A percentile compares a stretch with the other conserved stretches of the same genome.
Conservation (phyloP, 1,284 basidiomycete genomes). For the Omphalotus olearius region DNA sequence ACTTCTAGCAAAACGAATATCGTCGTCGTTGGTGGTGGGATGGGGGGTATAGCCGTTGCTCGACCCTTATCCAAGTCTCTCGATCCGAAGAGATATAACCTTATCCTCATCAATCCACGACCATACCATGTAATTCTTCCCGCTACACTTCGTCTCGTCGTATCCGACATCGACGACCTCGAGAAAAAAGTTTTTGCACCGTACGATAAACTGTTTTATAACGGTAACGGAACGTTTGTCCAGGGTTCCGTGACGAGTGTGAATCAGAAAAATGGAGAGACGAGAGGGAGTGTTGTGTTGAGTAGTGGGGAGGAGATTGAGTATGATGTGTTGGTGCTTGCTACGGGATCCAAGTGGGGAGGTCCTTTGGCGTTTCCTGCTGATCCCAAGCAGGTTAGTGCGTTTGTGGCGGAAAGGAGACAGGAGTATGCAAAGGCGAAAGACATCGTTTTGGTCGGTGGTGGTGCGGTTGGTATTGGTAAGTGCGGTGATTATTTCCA, state of each 20-base stretch:
- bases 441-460: slow-evolving; percentile 54
- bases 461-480: slow-evolving; percentile 63
- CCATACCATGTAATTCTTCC: slow-evolving; percentile 34
- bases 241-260: slow-evolving; percentile 24
- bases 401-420: slow-evolving; percentile 37
- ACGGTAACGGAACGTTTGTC: slow-evolving; percentile 41
- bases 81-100: slow-evolving; percentile 28
- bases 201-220: slow-evolving; percentile 18
- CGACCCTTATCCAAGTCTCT: slow-evolving; percentile 21
- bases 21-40: slow-evolving; percentile 4
- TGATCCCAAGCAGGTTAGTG: slow-evolving; percentile 28
- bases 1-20: not conserved
- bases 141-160: slow-evolving; percentile 33
- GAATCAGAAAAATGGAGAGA: slow-evolving; percentile 14
- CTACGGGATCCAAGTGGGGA: slow-evolving; percentile 53
- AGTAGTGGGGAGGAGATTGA: slow-evolving; percentile 45
- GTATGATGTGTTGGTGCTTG: slow-evolving; percentile 54
- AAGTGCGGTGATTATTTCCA: slow-evolving; percentile 12
- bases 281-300: slow-evolving; percentile 32
- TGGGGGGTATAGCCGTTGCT: slow-evolving; percentile 1
- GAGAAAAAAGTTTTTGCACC: not conserved
- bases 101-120: slow-evolving; percentile 37
- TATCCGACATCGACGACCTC: slow-evolving; percentile 22
- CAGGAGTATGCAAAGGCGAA: slow-evolving; percentile 42
- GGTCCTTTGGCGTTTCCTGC: slow-evolving; percentile 45